These are phyloP conservation scores for Candida sp. DNA, from an alignment of 1,139 yeast species.

Conservation along the genomic window DNA sequence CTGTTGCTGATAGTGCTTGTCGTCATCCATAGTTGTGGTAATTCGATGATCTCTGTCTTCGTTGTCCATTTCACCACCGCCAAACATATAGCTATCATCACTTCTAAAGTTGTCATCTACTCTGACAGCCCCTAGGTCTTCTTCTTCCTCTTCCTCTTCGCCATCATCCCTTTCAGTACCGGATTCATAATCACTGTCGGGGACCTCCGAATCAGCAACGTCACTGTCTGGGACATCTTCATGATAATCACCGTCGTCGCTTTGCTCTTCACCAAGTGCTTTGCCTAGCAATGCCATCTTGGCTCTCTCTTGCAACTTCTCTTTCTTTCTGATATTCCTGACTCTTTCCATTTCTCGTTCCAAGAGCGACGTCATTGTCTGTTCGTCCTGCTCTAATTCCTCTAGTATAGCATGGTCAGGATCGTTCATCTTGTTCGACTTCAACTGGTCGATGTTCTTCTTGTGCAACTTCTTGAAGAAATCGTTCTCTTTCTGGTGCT, in stretches of 20 bases:
- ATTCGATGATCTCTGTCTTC: slow-evolving; percentile 8
- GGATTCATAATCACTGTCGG: slow-evolving; percentile 21
- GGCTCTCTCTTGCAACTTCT: slow-evolving; percentile 45
- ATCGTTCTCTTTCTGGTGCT: slow-evolving; percentile 9
- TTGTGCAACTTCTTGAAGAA: slow-evolving; percentile 32
- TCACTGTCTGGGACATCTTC: slow-evolving; percentile 28
- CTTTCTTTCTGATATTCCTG: slow-evolving; percentile 54
- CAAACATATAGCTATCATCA: slow-evolving; percentile 45
- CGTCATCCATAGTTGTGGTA: slow-evolving; percentile 2
- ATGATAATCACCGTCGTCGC: slow-evolving; percentile 17
- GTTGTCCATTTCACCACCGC: slow-evolving; percentile 19
- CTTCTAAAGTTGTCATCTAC: slow-evolving; percentile 15
- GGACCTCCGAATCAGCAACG: slow-evolving; percentile 18
- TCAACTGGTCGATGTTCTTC: slow-evolving; percentile 42
- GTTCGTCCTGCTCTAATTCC: slow-evolving; percentile 46
- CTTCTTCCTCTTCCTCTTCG: slow-evolving; percentile 19
- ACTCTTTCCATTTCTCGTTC: slow-evolving; percentile 66
- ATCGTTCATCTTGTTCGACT: slow-evolving; percentile 23
- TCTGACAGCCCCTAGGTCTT: slow-evolving; percentile 16
- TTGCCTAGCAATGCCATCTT: slow-evolving; percentile 31
- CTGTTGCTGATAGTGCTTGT: background rate
- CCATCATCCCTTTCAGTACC: slow-evolving; percentile 19
- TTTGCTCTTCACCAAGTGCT: slow-evolving; percentile 18
- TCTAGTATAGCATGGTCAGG: slow-evolving; percentile 35
- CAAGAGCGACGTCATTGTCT: slow-evolving; percentile 52